Evolutionary conservation across 495 filamentous ascomycete species (phyloP), one percentile per base, ranked within the genome.

Genomic region (Cercophora newfieldiana): DNA sequence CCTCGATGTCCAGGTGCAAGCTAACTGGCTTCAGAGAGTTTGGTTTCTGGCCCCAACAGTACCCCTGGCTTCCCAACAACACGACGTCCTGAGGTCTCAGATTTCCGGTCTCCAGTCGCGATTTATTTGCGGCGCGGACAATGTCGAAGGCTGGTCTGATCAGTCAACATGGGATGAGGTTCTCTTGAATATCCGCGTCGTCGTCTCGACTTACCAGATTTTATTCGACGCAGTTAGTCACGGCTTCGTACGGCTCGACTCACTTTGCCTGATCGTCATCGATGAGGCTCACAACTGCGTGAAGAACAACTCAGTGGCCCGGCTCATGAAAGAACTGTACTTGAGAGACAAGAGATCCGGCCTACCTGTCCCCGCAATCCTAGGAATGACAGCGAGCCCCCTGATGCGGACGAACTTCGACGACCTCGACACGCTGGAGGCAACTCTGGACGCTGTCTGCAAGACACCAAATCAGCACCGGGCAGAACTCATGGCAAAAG

Each of bases 31-130:
- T 44, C 57, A 96, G 91, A 69, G 93, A 33, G 80, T 92, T 8
- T 97, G 94, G 94, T 95, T 97, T 73, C 77, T 96, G 56, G 87
- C 88, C 0, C 93, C 93, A 5, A 95, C 90, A 6, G 87, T 95
- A 10, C 83, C 85, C 4, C 78, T 98, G 2, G 89, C 89, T 64
- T 63, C 78, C 0, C 94, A 98, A 73, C 94, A 97, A 72, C 79
- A 83, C 65, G 72, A 80, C 19, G 87, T 89, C 6, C 80, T 98
- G 29, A 72, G 78, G 25, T 71, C 72, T 1, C 85, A 92, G 37
- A 82, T 95, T 5, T 85, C 87, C 0, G 82, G 84, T 0, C 85
- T 88, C 24, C 85, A 88, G 63, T 83, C 86, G 22, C 83, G 85
- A 37, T 74, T 89, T 14, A 78, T 98, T 29, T 88, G 78, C 28